Evolutionary conservation across 2,329 filamentous ascomycete species (phyloP).

Genomic region (Phialophora tarda): DNA sequence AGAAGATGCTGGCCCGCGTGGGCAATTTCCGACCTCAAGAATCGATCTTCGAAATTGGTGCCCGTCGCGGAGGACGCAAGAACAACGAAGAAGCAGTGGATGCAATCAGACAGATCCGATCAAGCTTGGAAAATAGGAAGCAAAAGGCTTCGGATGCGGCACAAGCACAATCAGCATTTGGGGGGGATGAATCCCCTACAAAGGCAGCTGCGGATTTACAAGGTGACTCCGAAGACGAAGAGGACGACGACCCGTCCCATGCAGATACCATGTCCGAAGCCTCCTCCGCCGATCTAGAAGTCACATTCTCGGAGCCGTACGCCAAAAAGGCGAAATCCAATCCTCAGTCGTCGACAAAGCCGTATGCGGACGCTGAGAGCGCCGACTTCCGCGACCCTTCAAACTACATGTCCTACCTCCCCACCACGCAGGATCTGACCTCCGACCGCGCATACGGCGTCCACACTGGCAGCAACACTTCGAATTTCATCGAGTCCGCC

Average conservation of each 20-base stretch:
- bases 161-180: conserved; percentile 40
- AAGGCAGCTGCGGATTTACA: conserved; percentile 40
- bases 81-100: conserved; percentile 69
- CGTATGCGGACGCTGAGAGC: conserved; percentile 56
- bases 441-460: conserved; percentile 95
- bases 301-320: conserved; percentile 66
- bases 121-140: conserved; percentile 51
- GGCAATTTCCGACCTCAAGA: conserved; percentile 88
- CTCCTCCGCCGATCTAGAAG: conserved; percentile 67
- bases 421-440: conserved; percentile 76
- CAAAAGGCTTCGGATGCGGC: conserved; percentile 44
- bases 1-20: conserved; percentile 86
- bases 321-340: conserved; percentile 45
- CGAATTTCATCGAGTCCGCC: conserved; percentile 88
- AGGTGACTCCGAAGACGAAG: conserved; percentile 47
- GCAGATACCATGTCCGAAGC: conserved; percentile 64
- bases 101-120: conserved; percentile 53
- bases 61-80: conserved; percentile 73
- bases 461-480: conserved; percentile 73
- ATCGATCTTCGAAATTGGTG: conserved; percentile 95
- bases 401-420: conserved; percentile 95
- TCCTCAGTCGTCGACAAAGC: conserved; percentile 46
- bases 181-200: conserved; percentile 46
- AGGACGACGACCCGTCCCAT: conserved; percentile 12
- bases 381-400: conserved; percentile 78